A percentile compares a stretch with the other conserved stretches of the same genome.
Conservation (phyloP, 768 basidiomycete species). For the Megacollybia marginata region DNA sequence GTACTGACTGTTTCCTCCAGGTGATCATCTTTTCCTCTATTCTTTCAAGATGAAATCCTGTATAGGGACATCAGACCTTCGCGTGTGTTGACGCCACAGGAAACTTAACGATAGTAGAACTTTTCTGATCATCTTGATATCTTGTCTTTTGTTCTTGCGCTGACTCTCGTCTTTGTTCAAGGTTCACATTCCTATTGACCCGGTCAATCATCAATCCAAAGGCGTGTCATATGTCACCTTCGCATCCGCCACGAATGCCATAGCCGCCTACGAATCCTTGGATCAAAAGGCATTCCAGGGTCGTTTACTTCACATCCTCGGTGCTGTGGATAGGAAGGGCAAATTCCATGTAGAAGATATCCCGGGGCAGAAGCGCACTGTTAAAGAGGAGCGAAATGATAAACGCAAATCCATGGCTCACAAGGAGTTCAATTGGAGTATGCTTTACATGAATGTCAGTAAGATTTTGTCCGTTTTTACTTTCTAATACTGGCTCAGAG, state of each 20-base stretch:
- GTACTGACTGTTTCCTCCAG: background rate
- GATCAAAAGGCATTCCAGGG: slow-evolving; percentile 90
- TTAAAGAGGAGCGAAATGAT: slow-evolving; percentile 55
- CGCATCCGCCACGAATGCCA: slow-evolving; percentile 28
- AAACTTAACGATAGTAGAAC: slow-evolving; percentile 38
- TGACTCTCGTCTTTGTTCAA: slow-evolving; percentile 13
- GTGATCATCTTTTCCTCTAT: background rate
- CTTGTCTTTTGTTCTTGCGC: slow-evolving; percentile 1
- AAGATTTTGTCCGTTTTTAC: slow-evolving; percentile 6
- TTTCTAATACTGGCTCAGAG: slow-evolving; percentile 42
- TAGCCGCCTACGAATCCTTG: slow-evolving; percentile 68
- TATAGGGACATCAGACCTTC: slow-evolving; percentile 36
- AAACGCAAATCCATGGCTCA: slow-evolving; percentile 64
- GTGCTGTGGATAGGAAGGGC: slow-evolving; percentile 64
- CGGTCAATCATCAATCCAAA: slow-evolving; percentile 36
- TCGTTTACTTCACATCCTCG: slow-evolving; percentile 82
- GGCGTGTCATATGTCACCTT: slow-evolving; percentile 48
- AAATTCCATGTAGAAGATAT: slow-evolving; percentile 35
- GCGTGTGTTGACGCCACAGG: slow-evolving; percentile 30
- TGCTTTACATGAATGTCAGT: slow-evolving; percentile 97
- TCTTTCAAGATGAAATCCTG: slow-evolving; percentile 22
- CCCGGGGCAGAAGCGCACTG: slow-evolving; percentile 35
- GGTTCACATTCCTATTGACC: slow-evolving; percentile 45
- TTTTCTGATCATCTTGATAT: slow-evolving; percentile 21
- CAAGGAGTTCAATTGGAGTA: slow-evolving; percentile 86